Percentiles rank a stretch among this genome's conserved stretches.
phyloP scores from a whole-genome alignment of 805 yeast genomes.

The Yamadazyma tumulicola region DNA sequence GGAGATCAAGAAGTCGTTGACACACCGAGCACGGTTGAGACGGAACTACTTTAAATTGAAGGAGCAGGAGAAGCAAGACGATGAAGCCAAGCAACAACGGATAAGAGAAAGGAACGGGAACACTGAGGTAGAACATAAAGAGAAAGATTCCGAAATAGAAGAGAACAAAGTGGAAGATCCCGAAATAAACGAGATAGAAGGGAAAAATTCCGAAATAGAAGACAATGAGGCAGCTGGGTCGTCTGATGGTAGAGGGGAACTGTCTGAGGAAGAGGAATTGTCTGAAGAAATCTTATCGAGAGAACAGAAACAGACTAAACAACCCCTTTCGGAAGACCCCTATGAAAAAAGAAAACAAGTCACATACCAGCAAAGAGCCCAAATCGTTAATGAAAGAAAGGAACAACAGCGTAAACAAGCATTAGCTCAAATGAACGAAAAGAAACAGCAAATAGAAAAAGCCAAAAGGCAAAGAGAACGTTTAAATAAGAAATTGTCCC shows the following conservation, averaged over 20 bases:
- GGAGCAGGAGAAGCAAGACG: slow-evolving; percentile 35
- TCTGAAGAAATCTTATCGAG: slow-evolving; percentile 15
- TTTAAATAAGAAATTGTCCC: slow-evolving; percentile 38
- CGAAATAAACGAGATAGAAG: slow-evolving; percentile 19
- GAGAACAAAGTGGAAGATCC: slow-evolving; percentile 12
- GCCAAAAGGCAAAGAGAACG: slow-evolving; percentile 38
- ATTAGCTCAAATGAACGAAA: slow-evolving; percentile 38
- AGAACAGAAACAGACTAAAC: background rate
- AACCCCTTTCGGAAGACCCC: too few species aligned
- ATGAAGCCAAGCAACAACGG: slow-evolving; percentile 13
- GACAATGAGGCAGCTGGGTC: slow-evolving; percentile 2
- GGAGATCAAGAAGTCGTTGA: slow-evolving; percentile 75
- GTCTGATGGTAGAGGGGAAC: slow-evolving; percentile 24
- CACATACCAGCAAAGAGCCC: slow-evolving; percentile 42
- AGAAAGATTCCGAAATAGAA: slow-evolving; percentile 12
- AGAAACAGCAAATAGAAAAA: slow-evolving; percentile 31
- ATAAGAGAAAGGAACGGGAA: too few species aligned
- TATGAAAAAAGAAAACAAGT: slow-evolving; percentile 1
- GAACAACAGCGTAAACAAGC: slow-evolving; percentile 37
- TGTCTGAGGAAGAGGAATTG: slow-evolving; percentile 17
- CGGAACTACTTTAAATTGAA: slow-evolving; percentile 77
- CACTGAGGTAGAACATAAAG: slow-evolving; percentile 9
- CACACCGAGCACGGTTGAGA: slow-evolving; percentile 77
- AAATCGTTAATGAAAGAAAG: slow-evolving; percentile 45
- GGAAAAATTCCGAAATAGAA: background rate